These are phyloP conservation scores for Leccinum rimulosum DNA, from an alignment of 768 basidiomycete genomes.

Conservation along the genomic window DNA sequence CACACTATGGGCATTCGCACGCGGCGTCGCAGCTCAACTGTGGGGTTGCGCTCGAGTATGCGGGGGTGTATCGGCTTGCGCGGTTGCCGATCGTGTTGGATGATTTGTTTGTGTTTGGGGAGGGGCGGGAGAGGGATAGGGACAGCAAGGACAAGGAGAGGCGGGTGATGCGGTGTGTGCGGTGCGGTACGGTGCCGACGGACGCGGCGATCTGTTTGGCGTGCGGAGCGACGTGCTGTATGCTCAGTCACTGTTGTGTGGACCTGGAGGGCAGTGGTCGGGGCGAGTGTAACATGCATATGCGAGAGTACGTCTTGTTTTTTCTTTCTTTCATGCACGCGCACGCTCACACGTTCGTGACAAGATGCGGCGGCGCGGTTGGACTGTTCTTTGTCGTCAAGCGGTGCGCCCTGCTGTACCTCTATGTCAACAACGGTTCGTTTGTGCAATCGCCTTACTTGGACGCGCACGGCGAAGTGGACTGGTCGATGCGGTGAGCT, in stretches of 20 bases:
- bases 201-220: conserved; percentile 91
- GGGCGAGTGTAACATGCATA: conserved; percentile 96
- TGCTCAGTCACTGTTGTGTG: conserved; percentile 90
- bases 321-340: too few relatives aligned
- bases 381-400: conserved; percentile 92
- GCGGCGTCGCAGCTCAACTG: conserved; percentile 77
- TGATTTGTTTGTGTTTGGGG: conserved; percentile 80
- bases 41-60: conserved; percentile 78
- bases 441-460: conserved; percentile 89
- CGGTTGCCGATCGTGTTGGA: conserved; percentile 82
- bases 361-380: conserved; percentile 84
- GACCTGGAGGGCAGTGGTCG: conserved; percentile 54
- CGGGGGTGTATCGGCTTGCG: conserved; percentile 78
- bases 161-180: conserved; percentile 59
- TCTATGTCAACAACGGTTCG: conserved; percentile 87
- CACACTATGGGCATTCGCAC: conserved; percentile 82
- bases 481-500: conserved; percentile 80
- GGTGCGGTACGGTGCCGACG: conserved; percentile 74
- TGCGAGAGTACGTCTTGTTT: conserved; percentile 73
- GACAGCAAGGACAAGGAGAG: background rate
- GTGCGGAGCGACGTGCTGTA: conserved; percentile 84
- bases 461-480: conserved; percentile 92
- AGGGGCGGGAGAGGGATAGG: conserved; percentile 33
- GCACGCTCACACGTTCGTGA: too few relatives aligned
- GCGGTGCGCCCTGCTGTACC: conserved; percentile 84